phyloP scores from a whole-genome alignment of 805 yeast genomes.

The Metschnikowia vanudenii region DNA sequence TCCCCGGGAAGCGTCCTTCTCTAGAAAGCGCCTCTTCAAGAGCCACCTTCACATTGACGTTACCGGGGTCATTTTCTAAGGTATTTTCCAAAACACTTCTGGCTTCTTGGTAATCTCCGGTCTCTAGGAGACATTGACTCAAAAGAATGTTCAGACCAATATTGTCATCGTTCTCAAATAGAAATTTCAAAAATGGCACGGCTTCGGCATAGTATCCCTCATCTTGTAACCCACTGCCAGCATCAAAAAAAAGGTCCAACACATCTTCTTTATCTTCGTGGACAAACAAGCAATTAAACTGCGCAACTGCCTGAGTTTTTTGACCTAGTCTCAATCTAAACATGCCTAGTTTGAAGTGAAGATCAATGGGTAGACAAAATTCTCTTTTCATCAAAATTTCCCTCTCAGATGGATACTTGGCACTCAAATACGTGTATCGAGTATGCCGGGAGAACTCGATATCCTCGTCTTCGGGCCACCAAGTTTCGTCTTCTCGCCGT shows the following conservation, averaged over 20 bases:
- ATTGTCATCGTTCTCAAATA: constrained; percentile 31
- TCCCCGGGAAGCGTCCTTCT: no score
- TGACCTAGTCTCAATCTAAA: constrained; percentile 66
- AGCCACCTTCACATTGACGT: constrained; percentile 71
- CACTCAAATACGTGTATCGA: constrained; percentile 41
- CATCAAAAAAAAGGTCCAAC: constrained; percentile 70
- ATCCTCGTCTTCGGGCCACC: constrained; percentile 74
- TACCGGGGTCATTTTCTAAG: constrained; percentile 52
- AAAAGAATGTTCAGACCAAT: constrained; percentile 55
- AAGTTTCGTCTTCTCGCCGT: constrained; percentile 56
- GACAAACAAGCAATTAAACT: constrained; percentile 58
- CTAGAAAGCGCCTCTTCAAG: constrained; percentile 90
- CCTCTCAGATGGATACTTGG: constrained; percentile 9
- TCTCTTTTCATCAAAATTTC: constrained; percentile 20
- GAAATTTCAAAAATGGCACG: constrained; percentile 53
- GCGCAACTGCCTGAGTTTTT: constrained; percentile 67
- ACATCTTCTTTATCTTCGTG: constrained; percentile 55
- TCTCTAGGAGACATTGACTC: constrained; percentile 75
- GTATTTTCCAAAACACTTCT: constrained; percentile 55
- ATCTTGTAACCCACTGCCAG: constrained; percentile 70
- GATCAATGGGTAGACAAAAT: constrained; percentile 75
- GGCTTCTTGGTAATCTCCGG: constrained; percentile 67
- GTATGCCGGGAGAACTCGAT: constrained; percentile 68
- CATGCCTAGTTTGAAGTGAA: constrained; percentile 75
- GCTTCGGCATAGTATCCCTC: constrained; percentile 75